Base-by-base conservation (phyloP, 495 filamentous ascomycete genomes). In the Xylaria bambusicola region DNA sequence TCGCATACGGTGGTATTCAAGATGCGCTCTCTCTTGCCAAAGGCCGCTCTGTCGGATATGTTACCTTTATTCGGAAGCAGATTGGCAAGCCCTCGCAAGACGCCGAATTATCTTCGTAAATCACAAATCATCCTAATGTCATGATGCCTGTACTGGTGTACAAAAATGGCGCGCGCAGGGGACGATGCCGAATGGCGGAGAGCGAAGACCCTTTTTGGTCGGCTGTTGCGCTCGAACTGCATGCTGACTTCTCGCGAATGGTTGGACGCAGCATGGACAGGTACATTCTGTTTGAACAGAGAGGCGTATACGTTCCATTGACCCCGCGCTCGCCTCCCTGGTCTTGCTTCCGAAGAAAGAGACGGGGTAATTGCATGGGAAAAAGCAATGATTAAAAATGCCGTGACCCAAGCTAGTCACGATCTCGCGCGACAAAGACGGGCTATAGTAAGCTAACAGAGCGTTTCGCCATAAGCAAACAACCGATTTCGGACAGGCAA, bases 1-100 rank as follows among this genome's bases (percentile, higher is more conserved):
- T 96, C 2, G 80, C 73, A 21, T 97, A 89, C 75, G 94, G 94
- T 36, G 75, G 96, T 31, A 63, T 84, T 44, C 93, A 98, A 73
- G 94, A 96, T 73, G 76, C 75, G 33, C 54, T 92, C 24, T 80
- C 78, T 46, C 74, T 82, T 20, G 65, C 80, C 24, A 86, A 83
- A 67, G 92, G 92, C 33, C 84, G 88, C 54, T 80, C 78, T 50
- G 80, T 90, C 35, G 80, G 83, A 6, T 94, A 93, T 67, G 71
- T 94, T 57, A 85, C 92, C 17, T 90, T 84, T 60, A 60, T 90
- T 21, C 68, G 83, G 45, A 79, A 82, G 48, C 68, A 65, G 40
- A 55, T 71, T 46, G 66, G 66, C 24, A 65, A 66, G 50, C 54
- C 59, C 35, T 64, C 52, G 3, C 52, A 60, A 17, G 55, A 65